Evolutionary conservation across 495 filamentous ascomycete genomes (phyloP).

Genomic region (Aspergillus incahuasiensis): DNA sequence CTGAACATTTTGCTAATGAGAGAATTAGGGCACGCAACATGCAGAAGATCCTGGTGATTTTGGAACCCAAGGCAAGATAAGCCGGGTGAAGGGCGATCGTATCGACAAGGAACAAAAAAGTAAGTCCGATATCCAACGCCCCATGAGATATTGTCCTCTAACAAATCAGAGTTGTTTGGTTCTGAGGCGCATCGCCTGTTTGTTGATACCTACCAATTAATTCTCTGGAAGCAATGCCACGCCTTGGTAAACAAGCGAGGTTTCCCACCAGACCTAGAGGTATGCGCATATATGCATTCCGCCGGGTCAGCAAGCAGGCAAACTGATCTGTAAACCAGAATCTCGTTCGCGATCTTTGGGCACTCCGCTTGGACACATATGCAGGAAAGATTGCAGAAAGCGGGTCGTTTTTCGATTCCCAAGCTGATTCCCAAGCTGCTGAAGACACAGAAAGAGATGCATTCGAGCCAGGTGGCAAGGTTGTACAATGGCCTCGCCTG

Average conservation of each 20-base stretch:
- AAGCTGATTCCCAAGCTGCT: constrained; percentile 48
- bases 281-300: neutral
- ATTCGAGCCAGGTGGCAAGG: constrained; percentile 20
- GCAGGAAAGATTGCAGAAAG: constrained; percentile 33
- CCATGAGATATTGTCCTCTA: constrained; percentile 12
- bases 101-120: constrained; percentile 48
- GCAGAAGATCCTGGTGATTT: constrained; percentile 74
- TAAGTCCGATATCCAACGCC: constrained; percentile 20
- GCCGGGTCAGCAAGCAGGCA: neutral
- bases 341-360: constrained; percentile 66
- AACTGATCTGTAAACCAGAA: constrained; percentile 26
- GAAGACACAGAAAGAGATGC: constrained; percentile 26
- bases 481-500: constrained; percentile 49
- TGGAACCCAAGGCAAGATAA: constrained; percentile 57
- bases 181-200: constrained; percentile 68
- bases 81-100: constrained; percentile 49
- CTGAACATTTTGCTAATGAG: neutral
- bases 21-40: constrained; percentile 43
- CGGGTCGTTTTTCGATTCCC: too few relatives aligned
- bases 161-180: constrained; percentile 50
- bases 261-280: constrained; percentile 63
- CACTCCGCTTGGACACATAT: constrained; percentile 54
- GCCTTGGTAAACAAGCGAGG: constrained; percentile 56
- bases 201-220: constrained; percentile 78
- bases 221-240: constrained; percentile 70